Conservation (phyloP, 2,329 filamentous ascomycete genomes). For the Epichloe baconii region DNA sequence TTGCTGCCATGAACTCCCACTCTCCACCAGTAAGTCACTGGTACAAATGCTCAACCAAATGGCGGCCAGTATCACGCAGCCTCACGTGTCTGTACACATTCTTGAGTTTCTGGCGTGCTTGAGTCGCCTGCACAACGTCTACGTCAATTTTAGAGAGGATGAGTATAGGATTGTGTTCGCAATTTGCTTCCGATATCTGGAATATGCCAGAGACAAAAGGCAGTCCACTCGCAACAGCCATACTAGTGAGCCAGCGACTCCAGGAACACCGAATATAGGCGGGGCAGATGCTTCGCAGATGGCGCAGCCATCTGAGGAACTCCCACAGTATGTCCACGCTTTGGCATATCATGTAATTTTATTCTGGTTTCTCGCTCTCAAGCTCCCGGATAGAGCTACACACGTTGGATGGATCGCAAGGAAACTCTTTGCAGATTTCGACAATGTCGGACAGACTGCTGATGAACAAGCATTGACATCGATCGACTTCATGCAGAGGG, state of each 20-base stretch:
- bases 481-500: slow-evolving; percentile 86
- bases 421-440: slow-evolving; percentile 67
- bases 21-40: slow-evolving; percentile 73
- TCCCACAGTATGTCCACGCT: slow-evolving; percentile 88
- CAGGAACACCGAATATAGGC: slow-evolving; percentile 12
- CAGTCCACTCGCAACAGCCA: slow-evolving; percentile 33
- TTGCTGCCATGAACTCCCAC: slow-evolving; percentile 86
- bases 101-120: slow-evolving; percentile 88
- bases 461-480: slow-evolving; percentile 92
- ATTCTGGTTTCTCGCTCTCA: slow-evolving; percentile 91
- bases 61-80: slow-evolving; percentile 90
- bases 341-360: slow-evolving; percentile 90
- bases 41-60: slow-evolving; percentile 83
- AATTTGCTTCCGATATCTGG: slow-evolving; percentile 86
- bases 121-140: slow-evolving; percentile 70
- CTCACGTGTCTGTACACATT: slow-evolving; percentile 84
- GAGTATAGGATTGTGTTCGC: slow-evolving; percentile 92
- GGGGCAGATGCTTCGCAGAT: slow-evolving; percentile 20
- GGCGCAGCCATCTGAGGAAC: slow-evolving; percentile 46
- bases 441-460: slow-evolving; percentile 54
- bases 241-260: slow-evolving; percentile 27
- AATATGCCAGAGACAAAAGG: slow-evolving; percentile 65
- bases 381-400: slow-evolving; percentile 67
- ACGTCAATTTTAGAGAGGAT: slow-evolving; percentile 78
- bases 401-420: slow-evolving; percentile 86